Base-by-base conservation (phyloP, 2,329 filamentous ascomycete genomes). In the Elsinoe ampelina region DNA sequence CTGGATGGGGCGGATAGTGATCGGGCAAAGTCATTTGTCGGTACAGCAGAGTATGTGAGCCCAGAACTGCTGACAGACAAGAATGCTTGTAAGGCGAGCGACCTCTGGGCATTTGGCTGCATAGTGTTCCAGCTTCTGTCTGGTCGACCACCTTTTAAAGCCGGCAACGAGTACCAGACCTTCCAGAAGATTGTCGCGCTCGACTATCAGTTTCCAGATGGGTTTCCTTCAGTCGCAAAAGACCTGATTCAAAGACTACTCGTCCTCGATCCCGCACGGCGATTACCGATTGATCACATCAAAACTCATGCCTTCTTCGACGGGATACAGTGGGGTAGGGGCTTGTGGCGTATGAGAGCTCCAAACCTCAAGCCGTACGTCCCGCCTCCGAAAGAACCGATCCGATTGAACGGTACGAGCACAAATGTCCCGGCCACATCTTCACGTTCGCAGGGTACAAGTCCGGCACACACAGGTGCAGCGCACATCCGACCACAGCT, bases 81-180 rank as follows among this genome's bases (percentile, higher is more conserved):
- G 75, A 95, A 88, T 66, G 93, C 92, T 17, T 96, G 92, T 76
- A 98, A 97, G 73, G 89, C 92, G 42, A 97, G 93, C 70, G 93
- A 98, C 72, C 73, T 98, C 51, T 98, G 93, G 93, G 93, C 93
- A 2, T 98, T 95, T 74, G 93, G 93, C 8, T 98, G 93, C 74
- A 98, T 98, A 64, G 84, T 98, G 61, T 98, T 95, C 70, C 93
- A 98, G 71, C 80, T 98, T 22, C 77, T 98, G 34, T 87, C 88
- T n/a, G 93, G 93, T n/a, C 80, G 93, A 59, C 93, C 93, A 5
- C 93, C 93, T 0, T 98, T 98, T 77, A 98, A 98, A 70, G 93
- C 87, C 39, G 87, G 80, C 12, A 96, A 95, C 63, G 93, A 98
- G 69, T 98, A 97, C 66, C 80, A 93, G 67, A 98, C 93, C 0